These are phyloP conservation scores for Leccinum subgranulosum DNA, from an alignment of 768 basidiomycete genomes.

Conservation along the genomic window DNA sequence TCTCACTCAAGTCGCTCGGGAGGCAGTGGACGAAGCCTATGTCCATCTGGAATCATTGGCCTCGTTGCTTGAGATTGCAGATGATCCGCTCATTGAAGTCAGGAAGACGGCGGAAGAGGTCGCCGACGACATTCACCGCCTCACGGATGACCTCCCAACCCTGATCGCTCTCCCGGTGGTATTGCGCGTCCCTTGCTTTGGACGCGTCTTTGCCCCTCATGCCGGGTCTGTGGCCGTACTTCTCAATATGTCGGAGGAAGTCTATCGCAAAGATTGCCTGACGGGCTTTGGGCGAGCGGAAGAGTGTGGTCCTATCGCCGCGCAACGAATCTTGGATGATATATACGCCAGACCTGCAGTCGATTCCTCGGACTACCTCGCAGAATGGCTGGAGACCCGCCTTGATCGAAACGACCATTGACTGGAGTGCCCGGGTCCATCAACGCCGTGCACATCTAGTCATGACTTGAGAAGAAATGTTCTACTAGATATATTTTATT, in stretches of 20 bases:
- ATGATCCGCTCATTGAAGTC: conserved; percentile 26
- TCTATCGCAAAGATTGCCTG: conserved; percentile 67
- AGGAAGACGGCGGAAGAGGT: conserved; percentile 26
- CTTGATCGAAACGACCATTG: conserved; percentile 16
- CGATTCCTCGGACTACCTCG: conserved; percentile 32
- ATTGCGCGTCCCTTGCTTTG: conserved; percentile 42
- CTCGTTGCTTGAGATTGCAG: conserved; percentile 53
- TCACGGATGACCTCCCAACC: conserved; percentile 68
- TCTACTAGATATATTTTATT: neutral
- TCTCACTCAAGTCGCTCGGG: conserved; percentile 58
- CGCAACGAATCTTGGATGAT: conserved; percentile 51
- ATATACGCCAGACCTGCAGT: conserved; percentile 34
- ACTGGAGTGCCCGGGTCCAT: conserved; percentile 1
- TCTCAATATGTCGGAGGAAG: conserved; percentile 55
- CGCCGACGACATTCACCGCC: conserved; percentile 42
- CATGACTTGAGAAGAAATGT: neutral
- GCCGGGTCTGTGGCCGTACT: conserved; percentile 45
- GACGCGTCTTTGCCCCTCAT: neutral
- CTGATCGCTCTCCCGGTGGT: conserved; percentile 71
- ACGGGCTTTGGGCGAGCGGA: conserved; percentile 77
- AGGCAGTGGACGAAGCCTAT: conserved; percentile 80
- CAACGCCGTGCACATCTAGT: neutral
- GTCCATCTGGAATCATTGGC: conserved; percentile 57
- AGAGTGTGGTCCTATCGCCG: conserved; percentile 61
- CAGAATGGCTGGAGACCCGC: conserved; percentile 46